These are phyloP conservation scores for Cucumis cinereus DNA, from an alignment of 306 rosid species.

Conservation along the genomic window DNA sequence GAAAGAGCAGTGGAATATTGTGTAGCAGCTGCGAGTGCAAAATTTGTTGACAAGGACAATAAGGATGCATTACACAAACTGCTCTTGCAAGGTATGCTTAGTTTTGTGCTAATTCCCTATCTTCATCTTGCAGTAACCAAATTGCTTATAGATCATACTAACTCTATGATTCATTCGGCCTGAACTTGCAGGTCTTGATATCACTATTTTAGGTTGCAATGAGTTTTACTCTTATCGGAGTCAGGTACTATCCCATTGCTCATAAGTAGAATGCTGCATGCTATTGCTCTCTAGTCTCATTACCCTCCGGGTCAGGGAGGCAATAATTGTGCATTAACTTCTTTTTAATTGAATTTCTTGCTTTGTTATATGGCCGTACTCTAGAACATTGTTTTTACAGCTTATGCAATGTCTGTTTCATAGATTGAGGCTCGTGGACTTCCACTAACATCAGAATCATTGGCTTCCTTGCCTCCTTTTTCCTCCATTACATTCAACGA, in stretches of 20 bases:
- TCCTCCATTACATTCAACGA: slow-evolving; percentile 68
- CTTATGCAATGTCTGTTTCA: slow-evolving; percentile 13
- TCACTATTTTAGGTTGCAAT: slow-evolving; percentile 85
- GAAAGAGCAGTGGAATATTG: slow-evolving; percentile 83
- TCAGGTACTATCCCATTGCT: slow-evolving; percentile 38
- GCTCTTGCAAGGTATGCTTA: slow-evolving; percentile 52
- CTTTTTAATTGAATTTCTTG: background rate
- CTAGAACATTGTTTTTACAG: background rate
- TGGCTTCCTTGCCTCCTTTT: slow-evolving; percentile 79
- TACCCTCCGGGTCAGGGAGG: background rate
- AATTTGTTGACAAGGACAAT: slow-evolving; percentile 44
- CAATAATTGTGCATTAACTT: background rate
- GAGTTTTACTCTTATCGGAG: slow-evolving; percentile 85
- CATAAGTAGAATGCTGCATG: background rate
- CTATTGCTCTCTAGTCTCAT: background rate
- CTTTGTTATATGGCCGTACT: background rate
- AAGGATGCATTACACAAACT: slow-evolving; percentile 47
- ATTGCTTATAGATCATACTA: background rate
- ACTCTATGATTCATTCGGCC: slow-evolving; percentile 19
- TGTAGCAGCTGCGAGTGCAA: slow-evolving; percentile 76
- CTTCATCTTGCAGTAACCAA: slow-evolving; percentile 2
- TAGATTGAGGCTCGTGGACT: slow-evolving; percentile 82
- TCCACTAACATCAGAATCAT: slow-evolving; percentile 70
- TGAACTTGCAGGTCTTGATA: slow-evolving; percentile 64
- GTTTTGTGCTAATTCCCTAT: background rate